These are phyloP conservation scores for Gastrolobium bilobum DNA, from an alignment of 306 rosid species.

Conservation along the genomic window DNA sequence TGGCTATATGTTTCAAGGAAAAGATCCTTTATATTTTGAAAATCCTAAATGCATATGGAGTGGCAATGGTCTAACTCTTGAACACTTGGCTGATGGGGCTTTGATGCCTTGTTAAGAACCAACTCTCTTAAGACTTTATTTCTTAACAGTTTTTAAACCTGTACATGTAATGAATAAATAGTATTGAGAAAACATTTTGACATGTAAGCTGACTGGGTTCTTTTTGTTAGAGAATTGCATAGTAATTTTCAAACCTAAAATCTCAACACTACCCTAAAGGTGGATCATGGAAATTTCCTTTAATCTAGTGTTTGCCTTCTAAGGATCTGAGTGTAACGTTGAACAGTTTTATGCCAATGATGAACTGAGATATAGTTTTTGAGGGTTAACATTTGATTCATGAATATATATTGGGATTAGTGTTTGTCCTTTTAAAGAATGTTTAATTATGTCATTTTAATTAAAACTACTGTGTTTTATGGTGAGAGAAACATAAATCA, in stretches of 20 bases:
- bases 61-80: constrained; percentile 13
- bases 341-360: constrained; percentile 14
- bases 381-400: constrained; percentile 15
- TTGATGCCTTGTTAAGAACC: constrained; percentile 14
- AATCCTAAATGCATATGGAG: constrained; percentile 19
- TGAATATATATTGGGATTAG: background rate
- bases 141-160: constrained; percentile 1
- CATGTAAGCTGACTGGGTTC: constrained; percentile 26
- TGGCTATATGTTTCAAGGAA: constrained; percentile 6
- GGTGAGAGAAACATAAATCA: too few species aligned
- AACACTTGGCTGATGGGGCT: constrained; percentile 14
- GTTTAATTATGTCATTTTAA: too few species aligned
- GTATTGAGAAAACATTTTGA: background rate
- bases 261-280: constrained; percentile 3
- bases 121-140: constrained; percentile 13
- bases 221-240: constrained; percentile 21
- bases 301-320: constrained; percentile 13
- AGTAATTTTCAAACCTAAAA: constrained; percentile 19
- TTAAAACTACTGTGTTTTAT: too few species aligned
- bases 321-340: constrained; percentile 28
- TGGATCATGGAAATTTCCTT: constrained; percentile 14
- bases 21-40: background rate
- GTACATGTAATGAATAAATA: background rate
- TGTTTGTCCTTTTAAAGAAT: too few species aligned
- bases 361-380: constrained; percentile 7